Evolutionary conservation across 768 basidiomycete species (phyloP), one percentile per base, ranked within the genome.

Genomic region (Cystobasidium ongulense): DNA sequence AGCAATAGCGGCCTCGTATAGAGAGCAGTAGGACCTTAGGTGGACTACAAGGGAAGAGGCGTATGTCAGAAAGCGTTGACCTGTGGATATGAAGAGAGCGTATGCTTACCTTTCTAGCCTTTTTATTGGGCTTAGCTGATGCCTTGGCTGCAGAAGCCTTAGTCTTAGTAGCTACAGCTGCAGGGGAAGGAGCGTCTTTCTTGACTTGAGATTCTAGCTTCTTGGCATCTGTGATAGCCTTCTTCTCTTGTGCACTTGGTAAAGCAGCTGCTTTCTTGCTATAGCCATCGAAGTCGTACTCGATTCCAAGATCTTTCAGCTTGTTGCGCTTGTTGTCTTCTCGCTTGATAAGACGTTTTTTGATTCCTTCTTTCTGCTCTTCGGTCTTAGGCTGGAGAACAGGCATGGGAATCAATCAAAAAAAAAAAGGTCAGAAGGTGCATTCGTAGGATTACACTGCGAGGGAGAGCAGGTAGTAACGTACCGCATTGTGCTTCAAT

Each of bases 211-310:
- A 59, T n/a, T 66, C 72, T 0, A 35, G 31, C 41, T 72, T 75
- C 53, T 39, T 74, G 11, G 73, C 59, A 25, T 43, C 46, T 27
- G n/a, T 23, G 21, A 27, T 35, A 5, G 73, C 74, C 29, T 46
- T 46, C 59, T 31, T 50, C 53, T 76, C 65, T 68, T 74, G 46
- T 27, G 23, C 38, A 41, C 31, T 43, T 52, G 63, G 29, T 43
- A 64, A 50, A 66, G 72, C 21, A 31, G 43, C n/a, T 50, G 52
- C 21, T 43, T 46, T 76, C 31, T 73, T 82, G 80, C 92, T 91
- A 83, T 94, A 96, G 80, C 88, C 87, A 50, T 88, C 86, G 65
- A 95, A 88, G 76, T 92, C 87, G 79, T 98, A 98, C 61, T 88
- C 85, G 80, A 99, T 95, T 3, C 93, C 95, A 8, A 85, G 83